Evolutionary conservation across 495 filamentous ascomycete genomes (phyloP).

Genomic region (Penicillium canariense): DNA sequence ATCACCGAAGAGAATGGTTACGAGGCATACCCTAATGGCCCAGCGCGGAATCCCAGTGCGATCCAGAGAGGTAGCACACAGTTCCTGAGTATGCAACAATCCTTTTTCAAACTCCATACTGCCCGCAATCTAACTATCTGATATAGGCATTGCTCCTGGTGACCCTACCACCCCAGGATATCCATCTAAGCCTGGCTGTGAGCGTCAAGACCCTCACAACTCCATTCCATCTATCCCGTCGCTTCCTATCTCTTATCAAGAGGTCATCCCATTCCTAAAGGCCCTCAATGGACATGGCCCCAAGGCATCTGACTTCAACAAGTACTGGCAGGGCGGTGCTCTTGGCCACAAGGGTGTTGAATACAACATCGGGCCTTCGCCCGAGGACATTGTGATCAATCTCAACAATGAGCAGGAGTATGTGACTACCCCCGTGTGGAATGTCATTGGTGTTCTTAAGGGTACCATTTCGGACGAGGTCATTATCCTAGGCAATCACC

Average conservation of each 20-base stretch:
- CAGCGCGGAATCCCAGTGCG: slow-evolving; percentile 81
- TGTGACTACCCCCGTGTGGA: slow-evolving; percentile 85
- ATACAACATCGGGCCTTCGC: slow-evolving; percentile 90
- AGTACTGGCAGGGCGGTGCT: slow-evolving; percentile 69
- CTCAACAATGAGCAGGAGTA: slow-evolving; percentile 88
- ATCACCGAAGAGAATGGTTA: slow-evolving; percentile 80
- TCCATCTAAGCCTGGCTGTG: slow-evolving; percentile 84
- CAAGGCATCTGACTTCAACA: slow-evolving; percentile 71
- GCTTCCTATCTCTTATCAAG: slow-evolving; percentile 83
- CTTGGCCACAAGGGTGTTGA: slow-evolving; percentile 79
- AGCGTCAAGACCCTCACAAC: slow-evolving; percentile 66
- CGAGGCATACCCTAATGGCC: slow-evolving; percentile 78
- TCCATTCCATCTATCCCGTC: slow-evolving; percentile 85
- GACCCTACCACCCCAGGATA: slow-evolving; percentile 90
- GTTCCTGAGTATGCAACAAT: slow-evolving; percentile 61
- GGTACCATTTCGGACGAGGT: slow-evolving; percentile 86
- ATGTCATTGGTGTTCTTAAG: slow-evolving; percentile 92
- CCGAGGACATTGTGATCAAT: slow-evolving; percentile 70
- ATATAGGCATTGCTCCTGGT: slow-evolving; percentile 56
- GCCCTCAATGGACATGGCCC: slow-evolving; percentile 88
- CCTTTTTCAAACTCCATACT: neutral
- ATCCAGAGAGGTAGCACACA: slow-evolving; percentile 91
- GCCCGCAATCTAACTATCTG: neutral
- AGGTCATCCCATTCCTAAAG: slow-evolving; percentile 80
- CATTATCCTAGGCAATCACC: slow-evolving; percentile 90